Evolutionary conservation across 169 alveolate species (phyloP).

Genomic region (Babesia divergens): DNA sequence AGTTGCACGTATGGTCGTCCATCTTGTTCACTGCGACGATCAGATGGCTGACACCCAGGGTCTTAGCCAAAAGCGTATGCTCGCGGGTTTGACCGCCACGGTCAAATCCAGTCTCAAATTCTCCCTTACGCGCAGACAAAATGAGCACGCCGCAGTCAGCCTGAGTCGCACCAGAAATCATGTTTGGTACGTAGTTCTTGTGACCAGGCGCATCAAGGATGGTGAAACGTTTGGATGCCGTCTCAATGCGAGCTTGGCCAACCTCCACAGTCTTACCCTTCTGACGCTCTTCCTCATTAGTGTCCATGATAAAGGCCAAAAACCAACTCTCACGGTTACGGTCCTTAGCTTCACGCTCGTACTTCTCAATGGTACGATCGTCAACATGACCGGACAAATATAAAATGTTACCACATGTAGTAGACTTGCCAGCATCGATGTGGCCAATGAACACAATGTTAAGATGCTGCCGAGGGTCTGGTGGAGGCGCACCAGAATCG

Average conservation of each 20-base stretch:
- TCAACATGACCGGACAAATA: slow-evolving; percentile 90
- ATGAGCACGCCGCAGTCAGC: slow-evolving; percentile 99
- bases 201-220: slow-evolving; percentile 99
- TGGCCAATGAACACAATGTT: slow-evolving; percentile 99
- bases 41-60: slow-evolving; percentile 94
- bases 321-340: slow-evolving; percentile 99
- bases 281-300: slow-evolving; percentile 96
- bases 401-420: slow-evolving; percentile 96
- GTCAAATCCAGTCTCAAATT: slow-evolving; percentile 99
- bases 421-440: slow-evolving; percentile 99
- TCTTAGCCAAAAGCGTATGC: slow-evolving; percentile 97
- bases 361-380: slow-evolving; percentile 94
- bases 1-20: slow-evolving; percentile 96
- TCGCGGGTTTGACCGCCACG: slow-evolving; percentile 99
- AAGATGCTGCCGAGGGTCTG: slow-evolving; percentile 87
- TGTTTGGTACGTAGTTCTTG: slow-evolving; percentile 97
- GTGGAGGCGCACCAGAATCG: slow-evolving; percentile 59
- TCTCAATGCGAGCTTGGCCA: slow-evolving; percentile 95
- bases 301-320: slow-evolving; percentile 99
- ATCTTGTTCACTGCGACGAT: slow-evolving; percentile 97
- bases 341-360: slow-evolving; percentile 97
- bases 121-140: slow-evolving; percentile 95
- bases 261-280: slow-evolving; percentile 99
- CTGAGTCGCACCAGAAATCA: slow-evolving; percentile 99
- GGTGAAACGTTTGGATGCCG: slow-evolving; percentile 91